A percentile compares a stretch with the other conserved stretches of the same genome.
Evolutionary conservation across 306 rosid genomes (phyloP).

Genomic region (Hippophae rhamnoides): DNA sequence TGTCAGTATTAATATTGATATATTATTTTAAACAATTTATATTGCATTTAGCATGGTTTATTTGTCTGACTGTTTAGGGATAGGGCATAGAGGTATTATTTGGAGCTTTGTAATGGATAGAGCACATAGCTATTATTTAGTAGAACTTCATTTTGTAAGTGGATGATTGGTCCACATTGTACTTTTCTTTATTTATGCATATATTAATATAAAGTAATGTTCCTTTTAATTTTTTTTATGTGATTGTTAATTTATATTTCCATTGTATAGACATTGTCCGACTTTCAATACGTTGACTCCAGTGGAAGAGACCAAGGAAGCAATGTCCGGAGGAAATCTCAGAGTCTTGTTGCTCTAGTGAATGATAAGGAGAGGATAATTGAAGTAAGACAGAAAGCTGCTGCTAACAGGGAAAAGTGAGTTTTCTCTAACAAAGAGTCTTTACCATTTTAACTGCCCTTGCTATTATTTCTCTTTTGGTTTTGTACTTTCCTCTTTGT

Average conservation of each 20-base stretch:
- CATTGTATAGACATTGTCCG: constrained; percentile 56
- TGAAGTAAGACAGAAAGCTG: constrained; percentile 88
- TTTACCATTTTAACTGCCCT: too few species aligned
- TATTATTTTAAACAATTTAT: too few species aligned
- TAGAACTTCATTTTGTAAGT: too few species aligned
- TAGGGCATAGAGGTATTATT: too few species aligned
- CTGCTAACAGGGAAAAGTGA: constrained; percentile 79
- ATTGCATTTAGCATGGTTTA: too few species aligned
- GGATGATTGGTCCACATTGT: too few species aligned
- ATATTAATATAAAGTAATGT: background rate
- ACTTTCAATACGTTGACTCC: constrained; percentile 79
- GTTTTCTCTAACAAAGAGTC: constrained; percentile 11
- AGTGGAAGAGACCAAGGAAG: constrained; percentile 90
- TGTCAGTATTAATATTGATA: too few species aligned
- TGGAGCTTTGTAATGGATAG: too few species aligned
- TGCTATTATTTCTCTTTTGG: too few species aligned
- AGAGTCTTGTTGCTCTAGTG: constrained; percentile 67
- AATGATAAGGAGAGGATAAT: constrained; percentile 73
- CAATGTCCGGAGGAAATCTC: constrained; percentile 86
- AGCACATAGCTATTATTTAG: too few species aligned
- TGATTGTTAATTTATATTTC: constrained; percentile 18
- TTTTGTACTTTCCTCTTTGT: too few species aligned
- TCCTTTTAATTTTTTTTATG: constrained; percentile 6
- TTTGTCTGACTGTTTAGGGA: too few species aligned
- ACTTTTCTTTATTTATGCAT: background rate